Percentiles rank a stretch among this genome's conserved stretches.
phyloP scores from a whole-genome alignment of 495 filamentous ascomycete genomes.

The Penicillium antarcticum region DNA sequence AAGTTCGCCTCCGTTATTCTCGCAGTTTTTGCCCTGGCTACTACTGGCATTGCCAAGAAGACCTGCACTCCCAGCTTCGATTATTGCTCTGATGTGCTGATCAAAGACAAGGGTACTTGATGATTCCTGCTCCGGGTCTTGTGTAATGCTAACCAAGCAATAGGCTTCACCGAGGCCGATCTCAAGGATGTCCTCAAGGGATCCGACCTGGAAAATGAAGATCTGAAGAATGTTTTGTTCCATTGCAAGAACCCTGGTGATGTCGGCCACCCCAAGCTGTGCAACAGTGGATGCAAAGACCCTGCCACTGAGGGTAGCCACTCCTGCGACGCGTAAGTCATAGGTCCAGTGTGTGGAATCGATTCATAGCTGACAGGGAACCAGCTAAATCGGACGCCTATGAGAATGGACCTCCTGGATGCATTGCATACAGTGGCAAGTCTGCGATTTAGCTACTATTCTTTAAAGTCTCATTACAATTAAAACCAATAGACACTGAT shows the following conservation, averaged over 20 bases:
- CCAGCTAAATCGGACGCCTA: not conserved
- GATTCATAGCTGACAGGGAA: not conserved
- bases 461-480: too few relatives aligned
- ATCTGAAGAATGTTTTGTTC: conserved; percentile 30
- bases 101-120: conserved; percentile 30
- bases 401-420: not conserved
- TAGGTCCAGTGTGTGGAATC: not conserved
- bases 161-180: conserved; percentile 36
- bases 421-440: too few relatives aligned
- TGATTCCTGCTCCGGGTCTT: not conserved
- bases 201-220: conserved; percentile 28
- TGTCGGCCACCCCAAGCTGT: conserved; percentile 37
- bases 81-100: conserved; percentile 33
- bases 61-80: conserved; percentile 41
- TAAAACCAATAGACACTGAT: too few relatives aligned
- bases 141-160: not conserved
- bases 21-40: conserved; percentile 19
- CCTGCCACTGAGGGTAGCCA: conserved; percentile 32
- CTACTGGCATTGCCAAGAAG: conserved; percentile 28
- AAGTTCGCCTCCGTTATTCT: conserved; percentile 26
- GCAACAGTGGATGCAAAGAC: conserved; percentile 30
- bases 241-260: conserved; percentile 40
- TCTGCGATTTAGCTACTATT: too few relatives aligned
- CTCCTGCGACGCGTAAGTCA: conserved; percentile 24
- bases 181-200: conserved; percentile 30